A percentile compares a stretch with the other conserved stretches of the same genome.
These are phyloP conservation scores for Globisporangium nagaii DNA, from an alignment of 352 stramenopile genomes.

Conservation along the genomic window DNA sequence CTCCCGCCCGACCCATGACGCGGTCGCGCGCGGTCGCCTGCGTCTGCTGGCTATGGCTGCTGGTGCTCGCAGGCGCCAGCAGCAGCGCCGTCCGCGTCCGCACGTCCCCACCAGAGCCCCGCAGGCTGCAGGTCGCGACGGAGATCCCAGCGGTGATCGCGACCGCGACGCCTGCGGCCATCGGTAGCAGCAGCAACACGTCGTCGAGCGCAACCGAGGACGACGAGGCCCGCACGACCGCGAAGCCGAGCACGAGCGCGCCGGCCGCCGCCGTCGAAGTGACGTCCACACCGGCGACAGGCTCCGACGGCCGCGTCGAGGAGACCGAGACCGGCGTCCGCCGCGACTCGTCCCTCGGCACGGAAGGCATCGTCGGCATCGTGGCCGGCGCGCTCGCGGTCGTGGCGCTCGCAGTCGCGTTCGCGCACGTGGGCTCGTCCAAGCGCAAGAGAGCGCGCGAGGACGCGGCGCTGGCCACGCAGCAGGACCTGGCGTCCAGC, in stretches of 20 bases:
- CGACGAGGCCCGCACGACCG: not conserved
- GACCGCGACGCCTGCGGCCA: not conserved
- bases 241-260: not conserved
- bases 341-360: not conserved
- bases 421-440: conserved; percentile 4
- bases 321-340: not conserved
- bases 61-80: not conserved
- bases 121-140: not conserved
- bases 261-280: not conserved
- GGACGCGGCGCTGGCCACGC: not conserved
- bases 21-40: not conserved
- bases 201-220: not conserved
- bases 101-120: not conserved
- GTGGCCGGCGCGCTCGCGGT: not conserved
- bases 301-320: not conserved
- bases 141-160: not conserved
- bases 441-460: not conserved
- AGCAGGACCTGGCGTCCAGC: conserved; percentile 6
- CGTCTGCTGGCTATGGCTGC: not conserved
- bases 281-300: not conserved
- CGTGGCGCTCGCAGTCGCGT: conserved; percentile 7
- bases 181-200: not conserved
- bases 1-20: too few species aligned
- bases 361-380: conserved; percentile 8
- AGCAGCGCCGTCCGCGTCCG: not conserved